phyloP scores from a whole-genome alignment of 352 stramenopile genomes.

The Plasmopara halstedii region DNA sequence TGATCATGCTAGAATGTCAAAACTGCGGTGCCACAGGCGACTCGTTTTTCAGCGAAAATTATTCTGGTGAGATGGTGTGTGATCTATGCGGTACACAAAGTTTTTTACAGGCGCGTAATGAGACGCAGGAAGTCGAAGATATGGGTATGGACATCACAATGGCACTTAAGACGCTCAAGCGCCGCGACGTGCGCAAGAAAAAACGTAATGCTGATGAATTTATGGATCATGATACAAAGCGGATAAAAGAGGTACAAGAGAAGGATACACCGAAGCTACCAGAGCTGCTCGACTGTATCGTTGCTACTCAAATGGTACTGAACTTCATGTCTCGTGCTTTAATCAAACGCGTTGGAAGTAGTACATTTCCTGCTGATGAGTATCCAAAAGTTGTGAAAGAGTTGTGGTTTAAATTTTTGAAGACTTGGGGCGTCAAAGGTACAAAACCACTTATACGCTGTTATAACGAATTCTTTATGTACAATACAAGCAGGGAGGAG shows the following conservation, averaged over 20 bases:
- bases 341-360: slow-evolving; percentile 27
- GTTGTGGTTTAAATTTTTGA: slow-evolving; percentile 64
- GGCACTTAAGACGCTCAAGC: slow-evolving; percentile 31
- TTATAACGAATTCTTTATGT: slow-evolving; percentile 66
- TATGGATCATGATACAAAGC: neutral
- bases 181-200: slow-evolving; percentile 22
- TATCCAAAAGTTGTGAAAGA: slow-evolving; percentile 40
- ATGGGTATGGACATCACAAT: slow-evolving; percentile 40
- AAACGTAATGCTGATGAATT: slow-evolving; percentile 15
- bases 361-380: slow-evolving; percentile 31
- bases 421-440: slow-evolving; percentile 54
- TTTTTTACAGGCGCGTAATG: slow-evolving; percentile 71
- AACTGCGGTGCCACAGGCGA: slow-evolving; percentile 71
- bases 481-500: slow-evolving; percentile 17
- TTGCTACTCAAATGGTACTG: slow-evolving; percentile 56
- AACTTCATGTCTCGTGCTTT: slow-evolving; percentile 41
- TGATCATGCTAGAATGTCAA: slow-evolving; percentile 58
- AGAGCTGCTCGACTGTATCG: slow-evolving; percentile 47
- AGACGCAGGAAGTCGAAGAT: slow-evolving; percentile 77
- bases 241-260: slow-evolving; percentile 2
- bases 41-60: slow-evolving; percentile 76
- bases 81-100: slow-evolving; percentile 81
- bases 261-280: slow-evolving; percentile 13
- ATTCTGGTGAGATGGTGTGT: slow-evolving; percentile 79
- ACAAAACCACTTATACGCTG: slow-evolving; percentile 50